Percentiles rank a stretch among this genome's conserved stretches.
Evolutionary conservation across 148 eudicot species (phyloP).

Genomic region (Chenopodium berlandieri): DNA sequence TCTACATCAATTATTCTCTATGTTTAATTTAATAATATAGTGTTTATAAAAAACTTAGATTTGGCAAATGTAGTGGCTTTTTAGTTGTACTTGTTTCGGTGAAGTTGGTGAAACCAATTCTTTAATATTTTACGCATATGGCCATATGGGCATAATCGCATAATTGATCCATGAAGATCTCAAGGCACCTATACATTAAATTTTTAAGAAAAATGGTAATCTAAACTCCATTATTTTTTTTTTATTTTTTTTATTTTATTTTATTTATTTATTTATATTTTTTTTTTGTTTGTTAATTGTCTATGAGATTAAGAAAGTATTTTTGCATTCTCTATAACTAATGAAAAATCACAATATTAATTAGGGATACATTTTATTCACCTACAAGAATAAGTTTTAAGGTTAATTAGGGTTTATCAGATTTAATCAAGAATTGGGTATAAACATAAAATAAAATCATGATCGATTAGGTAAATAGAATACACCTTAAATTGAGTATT

Average conservation of each 20-base stretch:
- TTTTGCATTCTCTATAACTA: background rate
- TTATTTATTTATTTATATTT: no score
- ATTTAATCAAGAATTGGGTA: no score
- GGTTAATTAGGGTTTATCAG: no score
- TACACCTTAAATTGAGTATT: no score
- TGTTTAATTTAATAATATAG: background rate
- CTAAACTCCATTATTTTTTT: no score
- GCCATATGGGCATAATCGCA: background rate
- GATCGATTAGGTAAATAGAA: no score
- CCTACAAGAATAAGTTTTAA: no score
- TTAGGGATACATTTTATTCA: no score
- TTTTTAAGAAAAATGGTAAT: no score
- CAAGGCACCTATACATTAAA: background rate
- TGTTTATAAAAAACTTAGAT: background rate
- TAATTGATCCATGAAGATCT: background rate
- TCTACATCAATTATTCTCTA: background rate
- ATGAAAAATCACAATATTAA: background rate
- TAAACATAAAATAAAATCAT: no score
- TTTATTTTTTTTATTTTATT: no score
- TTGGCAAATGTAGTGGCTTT: background rate
- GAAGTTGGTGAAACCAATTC: constrained; percentile 1
- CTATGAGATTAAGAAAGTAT: background rate
- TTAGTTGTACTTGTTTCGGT: background rate
- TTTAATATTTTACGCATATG: background rate
- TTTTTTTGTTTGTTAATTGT: no score